Evolutionary conservation across 441 rosid species (phyloP).

Genomic region (Pelargonium citronellum): DNA sequence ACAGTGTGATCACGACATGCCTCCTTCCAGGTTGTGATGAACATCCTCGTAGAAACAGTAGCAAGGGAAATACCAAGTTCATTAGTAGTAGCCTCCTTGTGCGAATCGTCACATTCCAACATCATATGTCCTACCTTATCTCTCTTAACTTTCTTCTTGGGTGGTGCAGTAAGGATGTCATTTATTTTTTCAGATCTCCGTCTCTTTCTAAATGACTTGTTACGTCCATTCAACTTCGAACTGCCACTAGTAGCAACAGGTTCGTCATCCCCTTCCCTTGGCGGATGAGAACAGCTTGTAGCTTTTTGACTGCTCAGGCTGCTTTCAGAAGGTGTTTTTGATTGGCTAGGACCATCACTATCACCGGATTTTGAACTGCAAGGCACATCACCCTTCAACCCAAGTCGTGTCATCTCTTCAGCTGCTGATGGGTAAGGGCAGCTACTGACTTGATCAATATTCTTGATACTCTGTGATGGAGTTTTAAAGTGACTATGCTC

Average conservation of each 20-base stretch:
- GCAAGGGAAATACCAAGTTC: constrained; percentile 48
- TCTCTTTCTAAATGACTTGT: constrained; percentile 33
- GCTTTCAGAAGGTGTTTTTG: not conserved
- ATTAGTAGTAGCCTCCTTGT: constrained; percentile 25
- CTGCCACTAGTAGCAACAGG: constrained; percentile 28
- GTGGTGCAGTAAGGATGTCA: constrained; percentile 28
- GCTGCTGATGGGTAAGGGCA: constrained; percentile 96
- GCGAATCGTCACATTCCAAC: constrained; percentile 25
- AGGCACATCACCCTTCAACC: constrained; percentile 36
- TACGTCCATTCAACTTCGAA: constrained; percentile 18
- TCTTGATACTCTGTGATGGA: constrained; percentile 25
- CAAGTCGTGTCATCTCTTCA: constrained; percentile 82
- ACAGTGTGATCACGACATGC: constrained; percentile 56
- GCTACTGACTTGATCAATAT: constrained; percentile 45
- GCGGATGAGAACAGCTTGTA: not conserved
- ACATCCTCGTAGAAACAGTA: constrained; percentile 40
- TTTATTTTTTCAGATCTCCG: constrained; percentile 42
- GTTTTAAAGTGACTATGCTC: constrained; percentile 16
- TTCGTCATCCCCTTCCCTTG: constrained; percentile 25
- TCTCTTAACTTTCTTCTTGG: constrained; percentile 35
- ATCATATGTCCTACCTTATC: constrained; percentile 23
- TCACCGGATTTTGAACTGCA: constrained; percentile 1
- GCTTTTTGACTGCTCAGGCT: not conserved
- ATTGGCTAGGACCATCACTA: not conserved
- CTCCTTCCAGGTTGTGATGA: constrained; percentile 84